A percentile compares a stretch with the other conserved stretches of the same genome.
These are phyloP conservation scores for Kazachstania sp. DNA, from an alignment of 1,139 yeast genomes.

Conservation along the genomic window DNA sequence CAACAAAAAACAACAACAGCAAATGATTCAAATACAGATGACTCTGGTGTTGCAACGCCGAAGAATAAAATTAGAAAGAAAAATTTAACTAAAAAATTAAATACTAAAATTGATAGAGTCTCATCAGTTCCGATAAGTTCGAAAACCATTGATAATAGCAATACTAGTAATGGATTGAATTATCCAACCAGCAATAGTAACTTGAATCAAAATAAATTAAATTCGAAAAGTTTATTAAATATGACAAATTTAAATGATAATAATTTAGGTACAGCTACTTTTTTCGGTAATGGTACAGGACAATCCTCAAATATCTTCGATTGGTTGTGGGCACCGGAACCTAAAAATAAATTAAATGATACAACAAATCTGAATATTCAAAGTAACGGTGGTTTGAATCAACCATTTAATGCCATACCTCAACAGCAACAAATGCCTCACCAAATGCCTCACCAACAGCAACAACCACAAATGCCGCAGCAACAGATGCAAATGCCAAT, in stretches of 20 bases:
- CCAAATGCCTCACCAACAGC: neutral
- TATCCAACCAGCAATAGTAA: neutral
- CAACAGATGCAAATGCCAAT: neutral
- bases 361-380: neutral
- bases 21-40: neutral
- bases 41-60: neutral
- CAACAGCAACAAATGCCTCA: neutral
- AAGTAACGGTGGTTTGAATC: neutral
- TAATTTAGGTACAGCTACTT: neutral
- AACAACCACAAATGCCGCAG: constrained; percentile 14
- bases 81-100: neutral
- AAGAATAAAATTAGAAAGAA: neutral
- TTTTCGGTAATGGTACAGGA: neutral
- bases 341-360: neutral
- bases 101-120: neutral
- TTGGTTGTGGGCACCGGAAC: constrained; percentile 1
- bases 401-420: neutral
- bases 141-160: neutral
- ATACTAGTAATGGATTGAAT: neutral
- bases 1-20: neutral
- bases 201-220: neutral
- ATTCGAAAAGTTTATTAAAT: neutral
- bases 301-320: neutral
- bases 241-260: neutral
- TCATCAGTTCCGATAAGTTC: neutral